Percentiles rank a stretch among this genome's conserved stretches.
These are phyloP conservation scores for Globisporangium nagaii DNA, from an alignment of 352 stramenopile genomes.

Conservation along the genomic window DNA sequence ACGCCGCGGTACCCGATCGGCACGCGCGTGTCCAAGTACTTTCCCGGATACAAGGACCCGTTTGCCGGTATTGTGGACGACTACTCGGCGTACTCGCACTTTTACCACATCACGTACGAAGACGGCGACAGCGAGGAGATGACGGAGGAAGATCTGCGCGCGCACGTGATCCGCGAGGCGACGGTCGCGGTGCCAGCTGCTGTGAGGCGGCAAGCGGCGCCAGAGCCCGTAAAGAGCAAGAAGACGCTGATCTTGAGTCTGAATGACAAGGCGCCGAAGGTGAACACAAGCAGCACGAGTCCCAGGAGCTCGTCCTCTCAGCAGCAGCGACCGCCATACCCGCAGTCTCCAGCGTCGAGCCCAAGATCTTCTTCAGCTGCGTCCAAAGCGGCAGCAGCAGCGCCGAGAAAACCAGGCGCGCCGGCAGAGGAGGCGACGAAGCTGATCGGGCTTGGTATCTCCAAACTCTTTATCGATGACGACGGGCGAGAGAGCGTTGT, in stretches of 20 bases:
- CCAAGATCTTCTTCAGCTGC: background rate
- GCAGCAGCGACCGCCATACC: conserved; percentile 13
- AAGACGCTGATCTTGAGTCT: conserved; percentile 33
- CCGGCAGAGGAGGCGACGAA: conserved; percentile 24
- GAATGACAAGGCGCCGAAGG: conserved; percentile 35
- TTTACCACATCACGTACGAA: conserved; percentile 76
- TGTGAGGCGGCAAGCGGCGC: no score
- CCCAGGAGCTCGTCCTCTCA: background rate
- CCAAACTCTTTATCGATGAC: conserved; percentile 23
- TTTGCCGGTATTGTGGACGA: conserved; percentile 60
- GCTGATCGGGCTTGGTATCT: conserved; percentile 42
- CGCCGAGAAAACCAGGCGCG: background rate
- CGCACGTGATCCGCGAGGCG: conserved; percentile 24
- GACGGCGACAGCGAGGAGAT: conserved; percentile 80
- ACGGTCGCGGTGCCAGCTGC: background rate
- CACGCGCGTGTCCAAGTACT: conserved; percentile 65
- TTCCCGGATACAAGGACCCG: conserved; percentile 48
- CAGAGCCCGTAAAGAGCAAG: conserved; percentile 13
- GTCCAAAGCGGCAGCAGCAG: background rate
- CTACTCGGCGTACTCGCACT: conserved; percentile 39
- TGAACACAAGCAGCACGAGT: conserved; percentile 1
- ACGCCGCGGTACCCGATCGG: conserved; percentile 57
- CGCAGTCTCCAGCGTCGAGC: background rate
- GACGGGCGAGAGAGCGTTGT: conserved; percentile 22
- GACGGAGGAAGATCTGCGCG: conserved; percentile 64